Conservation (phyloP, 2,329 filamentous ascomycete species). For the Leptoxyphium fumago region DNA sequence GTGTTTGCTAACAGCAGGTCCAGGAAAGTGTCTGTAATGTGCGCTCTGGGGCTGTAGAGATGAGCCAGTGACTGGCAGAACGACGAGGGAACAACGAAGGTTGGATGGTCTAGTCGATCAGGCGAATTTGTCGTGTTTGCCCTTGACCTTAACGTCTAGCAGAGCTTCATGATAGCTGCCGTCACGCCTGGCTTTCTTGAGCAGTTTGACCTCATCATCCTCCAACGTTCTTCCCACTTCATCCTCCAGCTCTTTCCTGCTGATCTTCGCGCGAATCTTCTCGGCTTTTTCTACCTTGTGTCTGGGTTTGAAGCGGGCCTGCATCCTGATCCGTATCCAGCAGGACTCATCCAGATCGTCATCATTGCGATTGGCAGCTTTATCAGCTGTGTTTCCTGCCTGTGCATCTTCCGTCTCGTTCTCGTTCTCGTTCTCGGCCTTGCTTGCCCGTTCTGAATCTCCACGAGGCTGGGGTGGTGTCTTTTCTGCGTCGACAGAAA, state of each 20-base stretch:
- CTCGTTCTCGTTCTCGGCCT: conserved; percentile 44
- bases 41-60: no score
- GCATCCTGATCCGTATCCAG: conserved; percentile 68
- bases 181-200: conserved; percentile 72
- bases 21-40: no score
- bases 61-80: no score
- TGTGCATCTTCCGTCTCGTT: conserved; percentile 7
- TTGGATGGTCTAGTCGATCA: conserved; percentile 11
- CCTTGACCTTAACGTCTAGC: conserved; percentile 77
- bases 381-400: neutral
- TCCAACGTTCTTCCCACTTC: conserved; percentile 61
- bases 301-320: conserved; percentile 81
- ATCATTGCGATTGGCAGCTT: conserved; percentile 28
- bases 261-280: conserved; percentile 73
- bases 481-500: conserved; percentile 39
- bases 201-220: conserved; percentile 69
- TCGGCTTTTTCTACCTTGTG: conserved; percentile 68
- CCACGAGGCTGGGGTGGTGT: conserved; percentile 54
- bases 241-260: conserved; percentile 66
- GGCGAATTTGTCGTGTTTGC: conserved; percentile 76
- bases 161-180: conserved; percentile 82
- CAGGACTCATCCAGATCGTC: conserved; percentile 48
- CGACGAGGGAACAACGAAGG: no score
- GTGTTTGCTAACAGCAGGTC: no score
- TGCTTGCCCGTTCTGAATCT: conserved; percentile 56